Evolutionary conservation across 441 rosid genomes (phyloP), one percentile per base, ranked within the genome.

Genomic region (Hura crepitans): DNA sequence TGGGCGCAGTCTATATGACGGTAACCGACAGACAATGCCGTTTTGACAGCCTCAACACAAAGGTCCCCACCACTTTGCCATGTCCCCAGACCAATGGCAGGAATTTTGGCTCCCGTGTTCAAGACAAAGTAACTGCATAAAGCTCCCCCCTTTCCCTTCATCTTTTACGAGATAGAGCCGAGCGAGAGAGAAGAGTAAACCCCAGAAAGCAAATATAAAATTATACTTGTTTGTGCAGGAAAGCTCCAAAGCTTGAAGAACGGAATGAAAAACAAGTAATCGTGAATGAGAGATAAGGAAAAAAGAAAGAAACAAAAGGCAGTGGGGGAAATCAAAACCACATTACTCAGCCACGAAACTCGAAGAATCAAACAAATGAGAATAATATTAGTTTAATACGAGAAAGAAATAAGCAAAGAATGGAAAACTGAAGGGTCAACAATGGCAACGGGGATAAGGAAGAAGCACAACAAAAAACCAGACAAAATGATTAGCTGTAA

Each of bases 41-140:
- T 81, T 76, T 84, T 84, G 12, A 85, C 79, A 1, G 89, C 87
- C 42, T 81, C 82, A 56, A 81, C 82, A 66, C 89, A 85, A 14
- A 84, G 87, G 65, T 84, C 87, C 20, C 89, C 89, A 22, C 81
- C 89, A 68, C 72, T 85, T 74, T 85, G 89, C 89, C 89, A 86
- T 58, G 90, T 86, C 62, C 90, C 90, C 30, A 86, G 72, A 49
- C 90, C 90, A 72, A 86, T 82, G 61, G 86, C 85, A 22, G 86
- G 90, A 61, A 86, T 84, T 80, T 70, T 82, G 53, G 87, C 85
- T 37, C 87, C 90, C 0, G 86, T 84, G 74, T 84, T 86, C 81
- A 84, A 58, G 53, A 81, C 82, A 71, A 84, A 86, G 76, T 75
- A 70, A 77, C 70, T 14, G 42, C 80, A 85, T 6, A 35, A 35